These are phyloP conservation scores for Phragmites australis DNA, from an alignment of 176 grass and related monocot genomes.

Conservation along the genomic window DNA sequence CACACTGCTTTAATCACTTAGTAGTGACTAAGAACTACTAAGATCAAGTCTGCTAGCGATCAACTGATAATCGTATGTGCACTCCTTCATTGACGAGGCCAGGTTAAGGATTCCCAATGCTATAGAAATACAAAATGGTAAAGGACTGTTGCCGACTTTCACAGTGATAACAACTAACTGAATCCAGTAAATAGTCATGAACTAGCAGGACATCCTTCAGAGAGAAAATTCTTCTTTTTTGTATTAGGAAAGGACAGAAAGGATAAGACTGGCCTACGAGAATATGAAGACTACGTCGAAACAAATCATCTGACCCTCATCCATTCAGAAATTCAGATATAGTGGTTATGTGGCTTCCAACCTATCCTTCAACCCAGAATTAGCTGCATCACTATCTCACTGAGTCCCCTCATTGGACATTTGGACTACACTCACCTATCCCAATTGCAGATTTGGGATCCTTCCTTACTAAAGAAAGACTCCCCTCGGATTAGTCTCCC, in stretches of 20 bases:
- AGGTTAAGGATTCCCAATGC: background rate
- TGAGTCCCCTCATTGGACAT: background rate
- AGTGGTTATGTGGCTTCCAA: background rate
- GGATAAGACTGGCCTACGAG: background rate
- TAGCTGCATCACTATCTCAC: background rate
- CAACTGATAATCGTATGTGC: background rate
- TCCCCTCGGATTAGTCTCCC: background rate
- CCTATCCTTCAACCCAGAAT: background rate
- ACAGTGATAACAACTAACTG: too few species aligned
- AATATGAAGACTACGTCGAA: background rate
- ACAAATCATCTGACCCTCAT: background rate
- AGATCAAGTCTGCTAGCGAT: background rate
- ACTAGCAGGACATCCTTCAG: background rate
- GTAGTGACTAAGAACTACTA: background rate
- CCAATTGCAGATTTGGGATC: background rate
- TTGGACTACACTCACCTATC: background rate
- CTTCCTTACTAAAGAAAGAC: background rate
- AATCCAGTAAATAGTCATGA: background rate
- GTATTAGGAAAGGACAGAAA: background rate
- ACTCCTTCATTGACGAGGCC: background rate
- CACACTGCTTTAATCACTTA: background rate
- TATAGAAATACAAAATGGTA: background rate
- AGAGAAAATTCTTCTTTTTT: background rate
- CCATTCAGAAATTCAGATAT: background rate
- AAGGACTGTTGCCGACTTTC: background rate